A percentile compares a stretch with the other conserved stretches of the same genome.
Evolutionary conservation across 2,329 filamentous ascomycete genomes (phyloP).

Genomic region (Monilinia vaccinii-corymbosi): DNA sequence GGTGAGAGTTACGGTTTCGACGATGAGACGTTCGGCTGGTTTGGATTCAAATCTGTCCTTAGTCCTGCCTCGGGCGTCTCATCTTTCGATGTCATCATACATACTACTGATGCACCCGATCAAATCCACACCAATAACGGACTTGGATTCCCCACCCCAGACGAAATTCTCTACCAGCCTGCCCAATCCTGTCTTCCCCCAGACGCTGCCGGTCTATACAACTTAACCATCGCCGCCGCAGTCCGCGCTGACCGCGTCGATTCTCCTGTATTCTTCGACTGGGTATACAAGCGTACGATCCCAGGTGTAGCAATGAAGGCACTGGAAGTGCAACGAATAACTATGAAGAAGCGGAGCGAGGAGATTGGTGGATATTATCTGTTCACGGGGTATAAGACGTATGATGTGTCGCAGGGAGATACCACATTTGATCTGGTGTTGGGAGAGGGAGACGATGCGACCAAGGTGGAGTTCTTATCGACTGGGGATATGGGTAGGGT

Average conservation of each 20-base stretch:
- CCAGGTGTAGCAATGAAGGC: background rate
- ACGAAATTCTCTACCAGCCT: background rate
- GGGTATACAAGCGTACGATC: background rate
- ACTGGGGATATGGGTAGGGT: background rate
- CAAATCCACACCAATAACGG: background rate
- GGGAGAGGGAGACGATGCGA: background rate
- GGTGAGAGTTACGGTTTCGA: background rate
- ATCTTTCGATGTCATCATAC: background rate
- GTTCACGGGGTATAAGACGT: background rate
- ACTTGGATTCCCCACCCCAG: background rate
- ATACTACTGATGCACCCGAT: background rate
- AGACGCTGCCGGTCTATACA: background rate
- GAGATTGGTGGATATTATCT: background rate
- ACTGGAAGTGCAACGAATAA: background rate
- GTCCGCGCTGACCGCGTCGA: background rate
- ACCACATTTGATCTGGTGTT: background rate
- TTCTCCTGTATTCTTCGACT: background rate
- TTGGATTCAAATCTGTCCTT: background rate
- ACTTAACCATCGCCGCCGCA: background rate
- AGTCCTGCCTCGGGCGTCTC: background rate
- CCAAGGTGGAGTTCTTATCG: background rate
- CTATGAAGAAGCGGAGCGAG: background rate
- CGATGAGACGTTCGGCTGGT: background rate
- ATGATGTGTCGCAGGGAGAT: background rate
- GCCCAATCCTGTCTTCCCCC: background rate